phyloP scores from a whole-genome alignment of 345 rosid species.

The Gossypium anomalum region DNA sequence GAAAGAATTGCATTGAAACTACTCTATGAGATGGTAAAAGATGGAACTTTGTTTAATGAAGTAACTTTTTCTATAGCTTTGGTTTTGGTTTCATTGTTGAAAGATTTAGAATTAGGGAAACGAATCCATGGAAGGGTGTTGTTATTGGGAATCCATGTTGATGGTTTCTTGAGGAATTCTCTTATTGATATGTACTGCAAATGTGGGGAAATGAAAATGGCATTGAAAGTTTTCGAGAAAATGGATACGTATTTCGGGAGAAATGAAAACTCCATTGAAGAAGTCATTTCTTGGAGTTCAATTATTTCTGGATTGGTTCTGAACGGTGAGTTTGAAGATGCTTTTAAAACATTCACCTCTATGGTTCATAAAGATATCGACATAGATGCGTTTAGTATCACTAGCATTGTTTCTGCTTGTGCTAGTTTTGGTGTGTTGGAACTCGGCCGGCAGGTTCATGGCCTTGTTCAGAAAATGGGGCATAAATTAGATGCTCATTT shows the following conservation, averaged over 20 bases:
- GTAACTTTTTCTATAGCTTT: constrained; percentile 42
- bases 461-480: constrained; percentile 41
- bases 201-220: constrained; percentile 39
- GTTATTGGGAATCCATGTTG: constrained; percentile 23
- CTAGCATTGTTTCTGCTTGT: constrained; percentile 50
- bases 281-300: constrained; percentile 37
- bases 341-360: constrained; percentile 33
- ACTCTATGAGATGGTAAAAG: constrained; percentile 37
- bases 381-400: constrained; percentile 39
- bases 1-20: constrained; percentile 35
- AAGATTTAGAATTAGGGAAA: constrained; percentile 33
- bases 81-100: constrained; percentile 36
- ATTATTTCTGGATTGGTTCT: constrained; percentile 52
- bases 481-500: constrained; percentile 39
- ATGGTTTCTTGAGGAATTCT: constrained; percentile 39
- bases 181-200: constrained; percentile 49
- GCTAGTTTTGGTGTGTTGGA: constrained; percentile 32
- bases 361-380: constrained; percentile 29
- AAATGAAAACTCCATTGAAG: constrained; percentile 14
- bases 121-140: constrained; percentile 38
- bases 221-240: constrained; percentile 21
- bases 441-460: constrained; percentile 45
- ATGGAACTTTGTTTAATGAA: constrained; percentile 29
- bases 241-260: constrained; percentile 15
- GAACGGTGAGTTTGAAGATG: constrained; percentile 32